phyloP scores from a whole-genome alignment of 495 filamentous ascomycete genomes.

The Physcia stellaris region DNA sequence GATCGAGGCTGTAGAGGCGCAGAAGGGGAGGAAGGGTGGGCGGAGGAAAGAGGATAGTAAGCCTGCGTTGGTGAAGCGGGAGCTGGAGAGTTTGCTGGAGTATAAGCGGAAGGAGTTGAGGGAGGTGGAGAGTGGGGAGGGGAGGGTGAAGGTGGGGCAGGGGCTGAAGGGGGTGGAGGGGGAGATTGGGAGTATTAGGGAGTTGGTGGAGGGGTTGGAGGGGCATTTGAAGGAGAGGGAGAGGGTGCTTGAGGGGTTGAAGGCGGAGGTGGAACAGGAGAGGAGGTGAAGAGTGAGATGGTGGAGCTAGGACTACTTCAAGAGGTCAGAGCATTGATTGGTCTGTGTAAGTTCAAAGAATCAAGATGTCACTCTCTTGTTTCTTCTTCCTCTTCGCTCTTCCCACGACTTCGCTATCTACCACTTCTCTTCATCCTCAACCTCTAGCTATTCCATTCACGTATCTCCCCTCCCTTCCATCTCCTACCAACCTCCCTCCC shows the following conservation, averaged over 20 bases:
- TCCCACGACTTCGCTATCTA: no score
- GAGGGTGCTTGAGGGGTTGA: slow-evolving; percentile 28
- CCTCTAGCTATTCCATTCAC: no score
- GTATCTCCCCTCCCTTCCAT: no score
- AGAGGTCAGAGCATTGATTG: no score
- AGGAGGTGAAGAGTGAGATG: slow-evolving; percentile 24
- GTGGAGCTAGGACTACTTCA: no score
- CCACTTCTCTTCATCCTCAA: no score
- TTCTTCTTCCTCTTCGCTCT: no score
- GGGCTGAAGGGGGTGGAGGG: slow-evolving; percentile 36
- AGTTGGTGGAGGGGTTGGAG: slow-evolving; percentile 41
- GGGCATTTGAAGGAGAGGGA: slow-evolving; percentile 32
- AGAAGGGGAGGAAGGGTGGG: slow-evolving; percentile 34
- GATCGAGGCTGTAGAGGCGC: slow-evolving; percentile 60
- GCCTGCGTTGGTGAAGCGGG: slow-evolving; percentile 80
- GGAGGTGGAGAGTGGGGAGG: slow-evolving; percentile 29
- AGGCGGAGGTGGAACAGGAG: slow-evolving; percentile 34
- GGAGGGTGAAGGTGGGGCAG: slow-evolving; percentile 31
- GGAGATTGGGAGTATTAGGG: slow-evolving; percentile 34
- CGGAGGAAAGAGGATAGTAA: slow-evolving; percentile 40
- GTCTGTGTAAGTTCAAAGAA: no score
- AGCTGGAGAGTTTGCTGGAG: slow-evolving; percentile 74
- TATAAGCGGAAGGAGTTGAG: slow-evolving; percentile 37
- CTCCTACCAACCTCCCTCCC: no score
- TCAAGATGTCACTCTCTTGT: no score